Conservation (phyloP, 2,329 filamentous ascomycete genomes). For the Penicillium palitans region DNA sequence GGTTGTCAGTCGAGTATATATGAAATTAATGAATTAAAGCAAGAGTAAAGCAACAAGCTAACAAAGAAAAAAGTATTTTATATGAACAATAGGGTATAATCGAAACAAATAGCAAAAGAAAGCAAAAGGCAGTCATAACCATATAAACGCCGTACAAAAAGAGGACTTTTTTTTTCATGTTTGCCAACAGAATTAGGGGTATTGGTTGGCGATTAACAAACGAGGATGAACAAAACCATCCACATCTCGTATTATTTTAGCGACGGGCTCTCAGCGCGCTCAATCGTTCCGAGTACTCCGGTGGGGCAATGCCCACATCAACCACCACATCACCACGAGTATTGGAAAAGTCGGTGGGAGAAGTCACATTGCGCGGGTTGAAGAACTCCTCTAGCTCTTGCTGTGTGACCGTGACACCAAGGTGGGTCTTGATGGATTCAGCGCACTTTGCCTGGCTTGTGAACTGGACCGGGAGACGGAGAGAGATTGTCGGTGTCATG, state of each 20-base stretch:
- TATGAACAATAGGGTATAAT: constrained; percentile 3
- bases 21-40: neutral
- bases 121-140: neutral
- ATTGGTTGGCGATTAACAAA: constrained; percentile 1
- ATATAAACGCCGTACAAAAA: neutral
- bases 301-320: constrained; percentile 18
- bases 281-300: constrained; percentile 19
- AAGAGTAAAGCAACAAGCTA: neutral
- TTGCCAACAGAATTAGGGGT: constrained; percentile 1
- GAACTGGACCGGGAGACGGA: constrained; percentile 49
- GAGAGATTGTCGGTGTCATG: constrained; percentile 40
- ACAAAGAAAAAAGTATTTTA: neutral
- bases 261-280: neutral
- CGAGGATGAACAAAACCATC: neutral
- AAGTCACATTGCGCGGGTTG: constrained; percentile 28
- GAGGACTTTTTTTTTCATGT: constrained; percentile 4
- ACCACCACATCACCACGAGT: constrained; percentile 1
- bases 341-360: constrained; percentile 3
- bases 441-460: constrained; percentile 24
- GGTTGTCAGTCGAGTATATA: neutral
- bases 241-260: neutral
- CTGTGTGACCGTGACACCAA: constrained; percentile 24
- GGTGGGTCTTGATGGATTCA: constrained; percentile 9
- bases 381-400: constrained; percentile 34
- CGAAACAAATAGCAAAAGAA: neutral